A percentile compares a stretch with the other conserved stretches of the same genome.
phyloP scores from a whole-genome alignment of 257 asterid species.

The Plantago major region DNA sequence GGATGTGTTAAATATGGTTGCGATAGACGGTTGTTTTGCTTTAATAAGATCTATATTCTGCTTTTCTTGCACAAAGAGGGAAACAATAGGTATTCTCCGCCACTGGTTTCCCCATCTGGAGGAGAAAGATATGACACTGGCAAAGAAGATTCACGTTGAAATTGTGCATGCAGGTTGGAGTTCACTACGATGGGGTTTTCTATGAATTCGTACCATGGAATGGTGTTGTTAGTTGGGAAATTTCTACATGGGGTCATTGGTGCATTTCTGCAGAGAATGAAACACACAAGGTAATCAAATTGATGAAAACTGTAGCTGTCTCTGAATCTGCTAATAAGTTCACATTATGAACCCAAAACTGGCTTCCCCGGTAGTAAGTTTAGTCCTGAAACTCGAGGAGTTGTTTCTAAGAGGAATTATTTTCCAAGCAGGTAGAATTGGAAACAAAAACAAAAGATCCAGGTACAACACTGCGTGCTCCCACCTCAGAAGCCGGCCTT shows the following conservation, averaged over 20 bases:
- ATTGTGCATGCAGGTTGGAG: slow-evolving; percentile 59
- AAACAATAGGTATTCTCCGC: not conserved
- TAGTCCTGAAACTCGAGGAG: slow-evolving; percentile 10
- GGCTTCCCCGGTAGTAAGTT: not conserved
- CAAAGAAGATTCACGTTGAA: slow-evolving; percentile 12
- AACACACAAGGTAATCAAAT: slow-evolving; percentile 46
- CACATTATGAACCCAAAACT: slow-evolving; percentile 3
- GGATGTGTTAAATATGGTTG: not conserved
- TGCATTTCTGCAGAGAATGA: slow-evolving; percentile 70
- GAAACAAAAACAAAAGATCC: slow-evolving; percentile 69
- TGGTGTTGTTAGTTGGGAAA: slow-evolving; percentile 85
- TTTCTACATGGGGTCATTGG: slow-evolving; percentile 89
- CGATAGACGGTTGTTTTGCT: not conserved
- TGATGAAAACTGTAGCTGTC: not conserved
- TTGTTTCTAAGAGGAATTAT: slow-evolving; percentile 7
- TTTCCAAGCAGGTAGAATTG: slow-evolving; percentile 59
- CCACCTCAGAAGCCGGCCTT: slow-evolving; percentile 78
- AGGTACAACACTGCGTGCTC: slow-evolving; percentile 93
- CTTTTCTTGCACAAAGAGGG: not conserved
- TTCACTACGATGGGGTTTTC: slow-evolving; percentile 75
- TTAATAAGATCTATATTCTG: slow-evolving; percentile 1
- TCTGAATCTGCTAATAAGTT: not conserved
- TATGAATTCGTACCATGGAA: slow-evolving; percentile 93
- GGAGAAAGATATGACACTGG: not conserved
- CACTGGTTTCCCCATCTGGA: not conserved